Evolutionary conservation across 2,329 filamentous ascomycete genomes (phyloP).

Genomic region (Epichloe amarillans): DNA sequence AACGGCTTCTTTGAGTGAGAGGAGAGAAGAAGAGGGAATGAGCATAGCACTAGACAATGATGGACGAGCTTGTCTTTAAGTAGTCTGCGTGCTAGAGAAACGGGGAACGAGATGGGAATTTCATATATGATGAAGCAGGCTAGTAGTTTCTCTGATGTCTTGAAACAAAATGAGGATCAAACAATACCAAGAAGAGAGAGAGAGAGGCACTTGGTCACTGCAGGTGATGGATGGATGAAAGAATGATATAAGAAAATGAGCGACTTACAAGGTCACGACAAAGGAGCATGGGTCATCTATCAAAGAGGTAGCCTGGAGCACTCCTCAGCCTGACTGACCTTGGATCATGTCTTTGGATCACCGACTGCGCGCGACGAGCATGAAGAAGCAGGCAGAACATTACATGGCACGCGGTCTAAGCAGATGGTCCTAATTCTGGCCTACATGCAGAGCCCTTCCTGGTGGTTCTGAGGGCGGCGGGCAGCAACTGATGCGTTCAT

Average conservation of each 20-base stretch:
- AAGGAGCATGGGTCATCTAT: slow-evolving; percentile 6
- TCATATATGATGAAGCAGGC: no score
- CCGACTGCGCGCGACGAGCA: background rate
- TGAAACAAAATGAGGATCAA: background rate
- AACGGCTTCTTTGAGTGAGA: background rate
- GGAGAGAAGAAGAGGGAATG: background rate
- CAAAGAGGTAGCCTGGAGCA: background rate
- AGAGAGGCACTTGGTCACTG: slow-evolving; percentile 1
- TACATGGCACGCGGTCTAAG: slow-evolving; percentile 6
- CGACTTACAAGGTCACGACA: slow-evolving; percentile 3
- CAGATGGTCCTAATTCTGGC: slow-evolving; percentile 5
- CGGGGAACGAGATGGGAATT: background rate
- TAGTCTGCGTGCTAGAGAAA: background rate
- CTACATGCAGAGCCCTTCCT: background rate
- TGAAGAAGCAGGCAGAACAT: slow-evolving; percentile 1
- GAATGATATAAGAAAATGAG: slow-evolving; percentile 1
- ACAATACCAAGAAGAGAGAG: background rate
- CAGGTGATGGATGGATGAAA: slow-evolving; percentile 3
- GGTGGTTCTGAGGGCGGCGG: slow-evolving; percentile 1
- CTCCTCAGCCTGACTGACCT: background rate
- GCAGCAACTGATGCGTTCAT: background rate
- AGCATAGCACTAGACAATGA: background rate
- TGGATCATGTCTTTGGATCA: background rate
- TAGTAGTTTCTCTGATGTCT: background rate
- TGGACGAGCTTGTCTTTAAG: background rate